phyloP scores from a whole-genome alignment of 2,329 filamentous ascomycete genomes.

The Diaporthe destruens region DNA sequence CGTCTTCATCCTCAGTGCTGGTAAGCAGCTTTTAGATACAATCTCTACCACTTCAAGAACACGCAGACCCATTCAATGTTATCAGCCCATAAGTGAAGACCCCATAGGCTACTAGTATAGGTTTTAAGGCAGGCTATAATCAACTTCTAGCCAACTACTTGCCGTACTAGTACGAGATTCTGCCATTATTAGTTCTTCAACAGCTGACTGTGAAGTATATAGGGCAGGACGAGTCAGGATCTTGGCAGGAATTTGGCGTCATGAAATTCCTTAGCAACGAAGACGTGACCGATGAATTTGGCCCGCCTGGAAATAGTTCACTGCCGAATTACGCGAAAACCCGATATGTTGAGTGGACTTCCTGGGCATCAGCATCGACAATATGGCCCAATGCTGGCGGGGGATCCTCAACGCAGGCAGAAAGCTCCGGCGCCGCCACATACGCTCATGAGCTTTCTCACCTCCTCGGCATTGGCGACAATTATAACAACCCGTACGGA shows the following conservation, averaged over 20 bases:
- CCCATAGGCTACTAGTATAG: too few species aligned
- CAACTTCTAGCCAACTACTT: too few species aligned
- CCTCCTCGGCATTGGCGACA: slow-evolving; percentile 65
- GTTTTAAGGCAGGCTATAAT: too few species aligned
- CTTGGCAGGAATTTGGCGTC: slow-evolving; percentile 69
- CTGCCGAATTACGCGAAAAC: slow-evolving; percentile 62
- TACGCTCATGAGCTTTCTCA: slow-evolving; percentile 67
- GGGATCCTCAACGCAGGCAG: slow-evolving; percentile 65
- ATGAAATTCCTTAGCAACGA: slow-evolving; percentile 63
- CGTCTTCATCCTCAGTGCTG: slow-evolving; percentile 66
- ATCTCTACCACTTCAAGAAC: too few species aligned
- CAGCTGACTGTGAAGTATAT: too few species aligned
- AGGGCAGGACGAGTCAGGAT: slow-evolving; percentile 64
- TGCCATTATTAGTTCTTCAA: too few species aligned
- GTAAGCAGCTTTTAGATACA: slow-evolving; percentile 42
- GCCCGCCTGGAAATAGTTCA: slow-evolving; percentile 56
- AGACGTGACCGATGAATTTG: slow-evolving; percentile 62
- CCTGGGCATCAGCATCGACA: slow-evolving; percentile 62
- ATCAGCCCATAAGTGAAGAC: too few species aligned
- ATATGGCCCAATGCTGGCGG: slow-evolving; percentile 67
- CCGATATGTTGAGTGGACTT: slow-evolving; percentile 66
- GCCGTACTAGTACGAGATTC: too few species aligned
- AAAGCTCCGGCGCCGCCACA: slow-evolving; percentile 65
- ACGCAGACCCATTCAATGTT: too few species aligned
- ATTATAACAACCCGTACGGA: slow-evolving; percentile 67